Base-by-base conservation (phyloP, 768 basidiomycete genomes). In the Galerina marginata region DNA sequence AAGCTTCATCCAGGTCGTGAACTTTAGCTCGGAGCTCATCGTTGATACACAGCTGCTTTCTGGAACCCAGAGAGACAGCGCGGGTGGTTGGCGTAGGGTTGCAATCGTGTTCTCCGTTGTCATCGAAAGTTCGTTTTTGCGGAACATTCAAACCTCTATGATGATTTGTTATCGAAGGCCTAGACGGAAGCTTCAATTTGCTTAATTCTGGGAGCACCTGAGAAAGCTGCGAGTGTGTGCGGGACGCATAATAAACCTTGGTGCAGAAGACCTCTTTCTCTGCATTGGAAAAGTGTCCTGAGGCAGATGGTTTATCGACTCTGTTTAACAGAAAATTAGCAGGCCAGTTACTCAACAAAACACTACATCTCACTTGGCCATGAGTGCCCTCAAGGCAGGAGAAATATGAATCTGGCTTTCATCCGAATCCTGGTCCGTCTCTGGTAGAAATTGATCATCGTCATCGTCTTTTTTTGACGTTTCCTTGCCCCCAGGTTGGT, bases 171-270 rank as follows among this genome's bases (percentile, higher is more conserved):
- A 77, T 54, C 15, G 74, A 71, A 15, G 44, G 37, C 14, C 57
- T 65, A 12, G 64, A 61, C 16, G 49, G 54, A 5, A 95, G 71
- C 62, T 80, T 80, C n/a, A 96, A 83, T 66, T 86, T 90, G 42
- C 78, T 82, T 9, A 98, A 79, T 69, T 99, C 97, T 3, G 91
- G 89, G 15, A 95, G 80, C 3, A 99, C 82, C 72, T 99, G 96
- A 2, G 95, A 82, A 3, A 99, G 84, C 69, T 99, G 96, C 1
- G 96, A 96, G 74, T 99, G 96, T 0, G 96, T 99, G 36, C 96
- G 83, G 0, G 97, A 99, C 0, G 96, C 92, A 69, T 96, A 97
- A 72, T 87, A 97, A 61, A 99, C 89, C 80, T 94, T 92, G 39
- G 86, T 90, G 68, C 90, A 91, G 4, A 82, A 81, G 14, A 82